Evolutionary conservation across 805 yeast species (phyloP), one percentile per base, ranked within the genome.

Genomic region (Ogataea glucozyma): DNA sequence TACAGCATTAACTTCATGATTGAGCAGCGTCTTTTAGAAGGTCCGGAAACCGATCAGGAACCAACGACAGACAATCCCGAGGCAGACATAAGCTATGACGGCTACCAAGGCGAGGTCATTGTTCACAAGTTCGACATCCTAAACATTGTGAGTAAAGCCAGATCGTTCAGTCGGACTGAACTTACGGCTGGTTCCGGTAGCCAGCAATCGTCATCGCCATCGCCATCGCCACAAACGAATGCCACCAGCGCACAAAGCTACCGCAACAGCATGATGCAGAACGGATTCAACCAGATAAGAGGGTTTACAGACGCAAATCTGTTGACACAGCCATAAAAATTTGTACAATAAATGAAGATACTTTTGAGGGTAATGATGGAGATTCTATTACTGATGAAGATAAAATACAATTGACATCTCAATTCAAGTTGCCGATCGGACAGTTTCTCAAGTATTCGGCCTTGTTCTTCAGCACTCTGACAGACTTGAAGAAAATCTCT

Each of bases 401-500:
- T 27, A 6, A 27, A 14, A 27, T 27, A 27, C 31, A 27, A 27
- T 13, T 22, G 10, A 13, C 27, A 24, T 18, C 21, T 44, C 44
- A 60, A 34, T 57, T 57, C 37, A 64, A 44, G 49, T 62, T 63
- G 32, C 81, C 78, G 47, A 86, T 84, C 38, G 93, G 91, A 65
- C 93, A 86, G 59, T 72, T 79, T 62, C 85, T 80, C 65, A 86
- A 71, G 61, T 83, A 84, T 51, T 82, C 87, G 26, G 87, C 90
- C 70, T 93, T 93, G 61, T 84, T 83, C 66, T 81, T 86, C 63
- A 93, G 74, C 41, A 89, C 82, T 63, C 91, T 78, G 38, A 93
- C 85, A 47, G 91, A 81, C 65, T 91, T 93, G 70, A 88, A 81
- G 68, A 93, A 93, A 41, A 93, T 88, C 69, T 91, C 98, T 57